These are phyloP conservation scores for Beauveria medogensis DNA, from an alignment of 2,329 filamentous ascomycete species.

Conservation along the genomic window DNA sequence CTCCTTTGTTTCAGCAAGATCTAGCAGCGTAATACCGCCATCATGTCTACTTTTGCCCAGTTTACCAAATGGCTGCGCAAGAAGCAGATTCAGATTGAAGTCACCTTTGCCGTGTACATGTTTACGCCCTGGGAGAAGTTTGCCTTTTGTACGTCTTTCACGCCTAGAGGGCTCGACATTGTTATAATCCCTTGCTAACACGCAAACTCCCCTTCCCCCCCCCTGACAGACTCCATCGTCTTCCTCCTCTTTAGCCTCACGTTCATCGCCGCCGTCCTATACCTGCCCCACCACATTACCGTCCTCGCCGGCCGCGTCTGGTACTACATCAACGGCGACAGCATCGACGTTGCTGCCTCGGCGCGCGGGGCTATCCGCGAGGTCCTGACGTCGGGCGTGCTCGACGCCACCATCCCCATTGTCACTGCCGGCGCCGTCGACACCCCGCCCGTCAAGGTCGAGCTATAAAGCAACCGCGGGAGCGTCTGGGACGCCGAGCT, in stretches of 20 bases:
- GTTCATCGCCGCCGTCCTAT: slow-evolving; percentile 78
- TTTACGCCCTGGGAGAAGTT: slow-evolving; percentile 93
- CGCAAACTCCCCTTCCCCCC: too few species aligned
- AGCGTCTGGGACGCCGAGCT: too few species aligned
- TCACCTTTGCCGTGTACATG: slow-evolving; percentile 96
- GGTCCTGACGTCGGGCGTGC: slow-evolving; percentile 20
- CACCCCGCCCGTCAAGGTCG: slow-evolving; percentile 21
- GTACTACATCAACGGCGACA: slow-evolving; percentile 91
- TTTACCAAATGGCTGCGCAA: slow-evolving; percentile 81
- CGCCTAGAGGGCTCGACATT: too few species aligned
- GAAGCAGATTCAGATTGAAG: slow-evolving; percentile 98
- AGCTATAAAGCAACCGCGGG: slow-evolving; percentile 21
- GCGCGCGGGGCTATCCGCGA: slow-evolving; percentile 23
- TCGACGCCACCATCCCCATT: slow-evolving; percentile 19
- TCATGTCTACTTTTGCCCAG: slow-evolving; percentile 34
- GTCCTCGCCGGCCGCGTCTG: slow-evolving; percentile 77
- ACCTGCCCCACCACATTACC: slow-evolving; percentile 84
- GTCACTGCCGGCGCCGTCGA: slow-evolving; percentile 19
- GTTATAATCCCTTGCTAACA: neutral
- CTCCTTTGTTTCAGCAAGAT: neutral
- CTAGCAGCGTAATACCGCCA: neutral
- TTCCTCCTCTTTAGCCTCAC: slow-evolving; percentile 85
- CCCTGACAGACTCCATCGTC: slow-evolving; percentile 67
- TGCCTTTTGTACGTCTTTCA: slow-evolving; percentile 70
- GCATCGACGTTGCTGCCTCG: slow-evolving; percentile 38